Conservation (phyloP, 805 yeast species). For the Hanseniaspora thailandica region DNA sequence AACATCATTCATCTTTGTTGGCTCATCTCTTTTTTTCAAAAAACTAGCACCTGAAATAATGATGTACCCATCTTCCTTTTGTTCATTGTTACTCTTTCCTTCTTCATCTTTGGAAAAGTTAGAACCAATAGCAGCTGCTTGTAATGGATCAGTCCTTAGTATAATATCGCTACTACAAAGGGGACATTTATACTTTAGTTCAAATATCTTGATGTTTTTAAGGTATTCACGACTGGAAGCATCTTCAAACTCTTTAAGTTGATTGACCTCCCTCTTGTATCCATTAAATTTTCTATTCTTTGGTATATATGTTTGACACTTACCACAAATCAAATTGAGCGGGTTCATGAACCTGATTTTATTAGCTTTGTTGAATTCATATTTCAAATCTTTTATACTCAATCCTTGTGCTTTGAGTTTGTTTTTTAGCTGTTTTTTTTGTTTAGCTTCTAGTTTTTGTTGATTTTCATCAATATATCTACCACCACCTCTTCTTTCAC, state of each 20-base stretch:
- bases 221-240: background rate
- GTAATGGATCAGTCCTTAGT: conserved; percentile 8
- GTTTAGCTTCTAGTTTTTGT: conserved; percentile 1
- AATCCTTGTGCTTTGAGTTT: conserved; percentile 1
- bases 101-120: background rate
- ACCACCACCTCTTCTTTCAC: conserved; percentile 4
- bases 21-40: background rate
- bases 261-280: conserved; percentile 11
- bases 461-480: conserved; percentile 7
- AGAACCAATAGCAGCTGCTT: conserved; percentile 4
- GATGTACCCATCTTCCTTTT: conserved; percentile 9
- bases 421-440: background rate
- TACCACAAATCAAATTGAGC: background rate
- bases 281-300: conserved; percentile 14
- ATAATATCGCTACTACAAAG: conserved; percentile 7
- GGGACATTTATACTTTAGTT: conserved; percentile 8
- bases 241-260: background rate
- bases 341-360: conserved; percentile 12
- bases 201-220: conserved; percentile 10
- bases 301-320: conserved; percentile 4
- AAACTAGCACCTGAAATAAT: background rate
- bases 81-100: conserved; percentile 3
- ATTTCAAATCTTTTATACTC: conserved; percentile 4
- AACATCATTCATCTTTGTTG: background rate
- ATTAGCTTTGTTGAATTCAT: conserved; percentile 7